Evolutionary conservation across 768 basidiomycete species (phyloP).

Genomic region (Hericium rajendrae): DNA sequence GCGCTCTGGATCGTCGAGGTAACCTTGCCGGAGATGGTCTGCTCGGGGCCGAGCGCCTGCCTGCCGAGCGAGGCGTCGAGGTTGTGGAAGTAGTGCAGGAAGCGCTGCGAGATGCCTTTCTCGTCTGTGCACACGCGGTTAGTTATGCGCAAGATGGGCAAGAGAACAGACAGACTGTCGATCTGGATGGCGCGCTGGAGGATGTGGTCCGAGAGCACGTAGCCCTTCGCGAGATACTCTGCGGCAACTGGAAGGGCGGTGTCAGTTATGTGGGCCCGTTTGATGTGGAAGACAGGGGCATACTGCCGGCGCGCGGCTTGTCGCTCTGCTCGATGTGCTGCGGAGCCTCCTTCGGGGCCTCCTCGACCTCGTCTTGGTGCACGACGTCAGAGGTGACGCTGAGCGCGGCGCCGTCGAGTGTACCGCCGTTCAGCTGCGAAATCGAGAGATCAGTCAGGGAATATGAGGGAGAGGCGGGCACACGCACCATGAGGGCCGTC

Average conservation of each 20-base stretch:
- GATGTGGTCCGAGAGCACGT: slow-evolving; percentile 68
- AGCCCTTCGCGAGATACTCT: slow-evolving; percentile 89
- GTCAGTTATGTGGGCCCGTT: neutral
- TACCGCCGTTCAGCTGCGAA: slow-evolving; percentile 60
- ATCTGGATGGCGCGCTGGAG: slow-evolving; percentile 73
- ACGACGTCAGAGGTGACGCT: slow-evolving; percentile 60
- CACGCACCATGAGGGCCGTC: slow-evolving; percentile 70
- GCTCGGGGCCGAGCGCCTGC: slow-evolving; percentile 65
- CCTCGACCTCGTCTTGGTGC: slow-evolving; percentile 44
- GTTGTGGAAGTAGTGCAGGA: slow-evolving; percentile 67
- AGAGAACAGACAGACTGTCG: slow-evolving; percentile 37
- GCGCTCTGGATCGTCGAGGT: slow-evolving; percentile 56
- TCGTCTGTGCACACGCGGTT: slow-evolving; percentile 33
- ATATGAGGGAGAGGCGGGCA: neutral
- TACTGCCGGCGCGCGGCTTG: slow-evolving; percentile 84
- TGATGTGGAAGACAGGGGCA: neutral
- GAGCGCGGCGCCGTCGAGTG: slow-evolving; percentile 63
- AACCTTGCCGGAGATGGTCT: slow-evolving; percentile 71
- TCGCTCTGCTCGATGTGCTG: slow-evolving; percentile 67
- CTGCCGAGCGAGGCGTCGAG: slow-evolving; percentile 66
- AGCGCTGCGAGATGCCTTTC: slow-evolving; percentile 81
- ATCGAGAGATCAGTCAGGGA: neutral
- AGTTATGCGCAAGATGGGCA: neutral
- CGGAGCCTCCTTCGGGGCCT: slow-evolving; percentile 24
- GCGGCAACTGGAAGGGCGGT: slow-evolving; percentile 55